A percentile compares a stretch with the other conserved stretches of the same genome.
phyloP scores from a whole-genome alignment of 106 monocot genomes.

The Xerophyta viscosa region DNA sequence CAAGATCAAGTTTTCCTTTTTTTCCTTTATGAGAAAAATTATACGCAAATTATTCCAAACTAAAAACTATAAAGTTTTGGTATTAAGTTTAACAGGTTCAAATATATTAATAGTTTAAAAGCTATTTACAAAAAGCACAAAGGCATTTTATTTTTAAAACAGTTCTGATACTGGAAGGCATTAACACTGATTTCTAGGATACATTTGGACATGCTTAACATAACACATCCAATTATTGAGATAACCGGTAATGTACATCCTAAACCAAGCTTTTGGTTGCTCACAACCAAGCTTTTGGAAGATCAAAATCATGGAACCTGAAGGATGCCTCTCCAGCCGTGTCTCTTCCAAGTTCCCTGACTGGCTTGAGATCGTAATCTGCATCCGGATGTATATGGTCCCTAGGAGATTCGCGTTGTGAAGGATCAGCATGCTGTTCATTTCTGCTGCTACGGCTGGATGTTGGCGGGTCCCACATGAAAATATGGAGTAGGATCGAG shows the following conservation, averaged over 20 bases:
- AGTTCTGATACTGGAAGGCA: no score
- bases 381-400: conserved; percentile 1
- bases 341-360: conserved; percentile 20
- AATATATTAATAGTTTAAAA: no score
- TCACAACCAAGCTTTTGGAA: conserved; percentile 50
- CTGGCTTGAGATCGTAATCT: conserved; percentile 6
- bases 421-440: neutral
- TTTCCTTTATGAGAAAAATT: no score
- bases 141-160: no score
- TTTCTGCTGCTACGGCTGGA: neutral
- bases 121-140: no score
- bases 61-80: no score
- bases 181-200: no score
- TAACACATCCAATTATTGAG: neutral
- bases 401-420: neutral
- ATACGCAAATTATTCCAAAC: no score
- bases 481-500: conserved; percentile 47
- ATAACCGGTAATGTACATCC: no score
- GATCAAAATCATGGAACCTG: conserved; percentile 42
- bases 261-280: neutral
- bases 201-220: no score
- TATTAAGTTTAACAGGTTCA: no score
- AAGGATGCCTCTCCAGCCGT: conserved; percentile 53
- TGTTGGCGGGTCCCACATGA: conserved; percentile 52
- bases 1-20: no score